Conservation (phyloP, 2,329 filamentous ascomycete genomes). For the Microdochium nivale region DNA sequence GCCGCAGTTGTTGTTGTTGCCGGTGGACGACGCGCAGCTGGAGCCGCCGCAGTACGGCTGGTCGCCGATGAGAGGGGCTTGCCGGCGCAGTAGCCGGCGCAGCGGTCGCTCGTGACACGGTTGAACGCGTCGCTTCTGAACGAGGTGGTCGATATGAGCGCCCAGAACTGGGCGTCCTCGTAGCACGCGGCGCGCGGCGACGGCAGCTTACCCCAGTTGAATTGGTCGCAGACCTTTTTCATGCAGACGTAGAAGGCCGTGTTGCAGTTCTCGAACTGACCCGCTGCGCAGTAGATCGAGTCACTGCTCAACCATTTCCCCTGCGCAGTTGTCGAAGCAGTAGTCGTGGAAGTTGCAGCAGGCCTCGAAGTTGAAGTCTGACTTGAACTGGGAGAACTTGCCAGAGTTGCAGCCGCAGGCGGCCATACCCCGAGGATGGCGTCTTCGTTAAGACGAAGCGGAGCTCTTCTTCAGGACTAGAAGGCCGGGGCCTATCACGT, state of each 20-base stretch:
- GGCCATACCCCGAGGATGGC: no score
- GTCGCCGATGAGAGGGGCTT: background rate
- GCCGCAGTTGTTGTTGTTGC: background rate
- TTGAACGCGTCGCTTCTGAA: background rate
- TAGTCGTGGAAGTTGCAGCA: slow-evolving; percentile 3
- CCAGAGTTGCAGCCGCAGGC: no score
- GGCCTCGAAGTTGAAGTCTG: no score
- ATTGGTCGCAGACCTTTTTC: background rate
- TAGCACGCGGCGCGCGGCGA: background rate
- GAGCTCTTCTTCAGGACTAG: no score
- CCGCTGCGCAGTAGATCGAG: background rate
- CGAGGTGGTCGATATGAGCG: background rate
- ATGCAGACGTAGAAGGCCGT: background rate
- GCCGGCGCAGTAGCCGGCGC: background rate
- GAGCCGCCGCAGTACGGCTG: background rate
- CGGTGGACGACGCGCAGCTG: background rate
- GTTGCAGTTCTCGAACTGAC: slow-evolving; percentile 1
- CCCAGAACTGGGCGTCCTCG: slow-evolving; percentile 1
- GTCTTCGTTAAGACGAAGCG: no score
- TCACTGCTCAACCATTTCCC: background rate
- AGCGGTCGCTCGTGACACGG: background rate
- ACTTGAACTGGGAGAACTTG: no score
- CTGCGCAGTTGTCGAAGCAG: slow-evolving; percentile 2
- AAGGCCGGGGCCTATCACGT: no score
- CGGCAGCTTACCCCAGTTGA: background rate